Evolutionary conservation across 2,329 filamentous ascomycete genomes (phyloP).

Genomic region (Whalleya microplaca): DNA sequence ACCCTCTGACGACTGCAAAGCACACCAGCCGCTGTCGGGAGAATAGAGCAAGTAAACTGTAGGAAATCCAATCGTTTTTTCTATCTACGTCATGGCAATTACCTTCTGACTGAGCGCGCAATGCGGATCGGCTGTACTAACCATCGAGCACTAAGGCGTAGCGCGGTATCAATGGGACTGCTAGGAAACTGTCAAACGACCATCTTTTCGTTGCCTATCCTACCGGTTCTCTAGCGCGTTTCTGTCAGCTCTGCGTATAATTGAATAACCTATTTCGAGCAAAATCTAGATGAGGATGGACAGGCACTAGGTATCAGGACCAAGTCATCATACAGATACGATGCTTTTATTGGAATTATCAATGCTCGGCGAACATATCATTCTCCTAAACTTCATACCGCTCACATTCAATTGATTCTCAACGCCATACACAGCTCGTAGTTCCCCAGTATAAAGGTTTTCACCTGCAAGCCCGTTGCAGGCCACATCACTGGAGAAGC

Average conservation of each 20-base stretch:
- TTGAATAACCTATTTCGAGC: neutral
- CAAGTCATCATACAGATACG: neutral
- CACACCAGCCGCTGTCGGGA: too few species aligned
- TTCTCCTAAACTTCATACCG: too few species aligned
- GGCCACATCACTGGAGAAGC: neutral
- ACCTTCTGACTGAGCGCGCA: neutral
- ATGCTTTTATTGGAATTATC: neutral
- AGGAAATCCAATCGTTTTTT: too few species aligned
- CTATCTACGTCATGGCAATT: neutral
- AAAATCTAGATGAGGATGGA: neutral
- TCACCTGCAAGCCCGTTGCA: neutral
- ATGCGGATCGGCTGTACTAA: neutral
- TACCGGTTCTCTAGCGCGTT: neutral
- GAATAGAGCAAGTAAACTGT: too few species aligned
- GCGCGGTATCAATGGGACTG: neutral
- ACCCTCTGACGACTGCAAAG: too few species aligned
- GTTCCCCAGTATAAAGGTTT: neutral
- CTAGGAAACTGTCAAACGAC: neutral
- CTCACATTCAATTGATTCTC: too few species aligned
- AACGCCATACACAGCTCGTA: neutral
- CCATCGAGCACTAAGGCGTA: neutral
- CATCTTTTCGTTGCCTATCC: neutral
- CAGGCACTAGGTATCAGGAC: neutral
- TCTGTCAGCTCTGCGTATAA: neutral
- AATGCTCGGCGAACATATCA: neutral